A percentile compares a stretch with the other conserved stretches of the same genome.
Conservation (phyloP, 345 rosid species). For the Corymbia maculata region DNA sequence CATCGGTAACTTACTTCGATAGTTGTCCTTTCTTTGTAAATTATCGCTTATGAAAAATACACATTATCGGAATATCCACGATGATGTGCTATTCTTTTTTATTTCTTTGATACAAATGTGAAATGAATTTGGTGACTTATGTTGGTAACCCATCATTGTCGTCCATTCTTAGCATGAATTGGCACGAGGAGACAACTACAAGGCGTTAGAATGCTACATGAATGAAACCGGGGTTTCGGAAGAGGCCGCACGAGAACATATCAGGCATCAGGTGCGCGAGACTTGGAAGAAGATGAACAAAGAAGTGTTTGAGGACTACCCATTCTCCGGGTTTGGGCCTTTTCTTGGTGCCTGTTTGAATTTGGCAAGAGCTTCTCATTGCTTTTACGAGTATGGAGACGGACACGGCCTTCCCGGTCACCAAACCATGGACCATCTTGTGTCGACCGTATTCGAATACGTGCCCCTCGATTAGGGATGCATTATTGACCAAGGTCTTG, state of each 20-base stretch:
- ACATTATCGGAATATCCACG: background rate
- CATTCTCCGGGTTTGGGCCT: background rate
- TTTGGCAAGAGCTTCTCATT: no score
- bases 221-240: background rate
- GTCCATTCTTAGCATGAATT: background rate
- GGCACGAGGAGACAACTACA: no score
- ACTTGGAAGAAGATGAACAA: constrained; percentile 9
- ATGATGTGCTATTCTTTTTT: background rate
- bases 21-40: background rate
- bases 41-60: background rate
- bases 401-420: no score
- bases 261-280: background rate
- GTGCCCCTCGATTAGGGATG: no score
- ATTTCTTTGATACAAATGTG: background rate
- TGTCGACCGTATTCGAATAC: no score
- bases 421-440: no score
- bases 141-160: background rate
- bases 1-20: background rate
- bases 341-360: no score
- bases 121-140: background rate
- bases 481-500: no score
- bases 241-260: background rate
- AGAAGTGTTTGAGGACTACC: background rate
- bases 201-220: no score
- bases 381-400: no score